Evolutionary conservation across 306 rosid species (phyloP).

Genomic region (Medicago arabica): DNA sequence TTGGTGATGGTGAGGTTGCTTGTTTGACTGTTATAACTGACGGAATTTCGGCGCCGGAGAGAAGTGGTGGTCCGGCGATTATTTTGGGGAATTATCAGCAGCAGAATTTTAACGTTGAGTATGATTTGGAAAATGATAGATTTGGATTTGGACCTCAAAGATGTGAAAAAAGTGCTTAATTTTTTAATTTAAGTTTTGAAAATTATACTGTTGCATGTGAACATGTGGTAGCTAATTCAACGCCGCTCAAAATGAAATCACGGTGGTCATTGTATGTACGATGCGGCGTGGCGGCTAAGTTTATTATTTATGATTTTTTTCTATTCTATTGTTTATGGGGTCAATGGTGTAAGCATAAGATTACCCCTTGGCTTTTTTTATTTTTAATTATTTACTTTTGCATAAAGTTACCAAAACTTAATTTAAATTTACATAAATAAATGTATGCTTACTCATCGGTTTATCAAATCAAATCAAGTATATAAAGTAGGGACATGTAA

Average conservation of each 20-base stretch:
- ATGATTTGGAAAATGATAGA: constrained; percentile 69
- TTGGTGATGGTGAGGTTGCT: constrained; percentile 44
- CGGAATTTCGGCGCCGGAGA: constrained; percentile 26
- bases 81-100: constrained; percentile 86
- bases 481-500: not conserved
- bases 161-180: constrained; percentile 43
- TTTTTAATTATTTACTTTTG: not conserved
- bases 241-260: not conserved
- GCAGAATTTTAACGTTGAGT: constrained; percentile 75
- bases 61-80: constrained; percentile 66
- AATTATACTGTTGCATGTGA: constrained; percentile 1
- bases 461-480: not conserved
- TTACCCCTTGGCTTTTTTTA: not conserved
- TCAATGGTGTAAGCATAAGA: constrained; percentile 8
- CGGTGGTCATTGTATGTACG: constrained; percentile 1
- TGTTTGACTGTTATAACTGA: constrained; percentile 72
- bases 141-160: constrained; percentile 67
- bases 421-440: constrained; percentile 5
- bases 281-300: not conserved
- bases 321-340: not conserved
- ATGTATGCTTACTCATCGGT: not conserved
- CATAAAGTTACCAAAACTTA: not conserved
- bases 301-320: not conserved
- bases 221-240: not conserved
- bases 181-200: not conserved